Percentiles rank a stretch among this genome's conserved stretches.
Conservation (phyloP, 139 green algal genomes). For the Closterium sp. region DNA sequence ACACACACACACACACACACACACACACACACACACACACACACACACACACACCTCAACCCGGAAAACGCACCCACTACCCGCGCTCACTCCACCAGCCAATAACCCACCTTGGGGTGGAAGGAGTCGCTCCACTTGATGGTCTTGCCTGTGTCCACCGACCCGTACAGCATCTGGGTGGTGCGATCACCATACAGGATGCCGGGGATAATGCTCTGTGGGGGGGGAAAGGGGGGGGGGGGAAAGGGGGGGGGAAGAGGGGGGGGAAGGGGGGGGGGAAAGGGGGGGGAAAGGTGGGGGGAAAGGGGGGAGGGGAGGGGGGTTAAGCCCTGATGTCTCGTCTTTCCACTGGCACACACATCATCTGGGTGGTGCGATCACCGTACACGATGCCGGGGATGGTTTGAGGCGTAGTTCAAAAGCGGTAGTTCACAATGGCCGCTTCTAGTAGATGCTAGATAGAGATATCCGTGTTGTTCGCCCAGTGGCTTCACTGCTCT, state of each 20-base stretch:
- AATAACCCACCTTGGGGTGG: conserved; percentile 20
- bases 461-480: conserved; percentile 32
- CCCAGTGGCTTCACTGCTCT: no score
- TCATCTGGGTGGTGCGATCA: background rate
- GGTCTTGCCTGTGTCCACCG: conserved; percentile 39
- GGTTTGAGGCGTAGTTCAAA: no score
- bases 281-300: background rate
- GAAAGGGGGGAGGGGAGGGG: background rate
- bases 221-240: background rate
- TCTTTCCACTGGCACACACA: background rate
- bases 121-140: conserved; percentile 51
- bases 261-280: background rate
- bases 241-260: background rate
- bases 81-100: background rate
- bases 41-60: no score
- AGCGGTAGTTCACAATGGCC: conserved; percentile 48
- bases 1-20: no score
- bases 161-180: conserved; percentile 41
- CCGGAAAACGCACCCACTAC: no score
- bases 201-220: conserved; percentile 49
- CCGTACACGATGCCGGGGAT: background rate
- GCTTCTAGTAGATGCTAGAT: conserved; percentile 25
- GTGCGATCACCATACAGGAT: conserved; percentile 52
- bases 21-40: no score
- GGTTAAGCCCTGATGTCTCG: background rate